Evolutionary conservation across 768 basidiomycete genomes (phyloP).

Genomic region (Leccinum subtestaceum): DNA sequence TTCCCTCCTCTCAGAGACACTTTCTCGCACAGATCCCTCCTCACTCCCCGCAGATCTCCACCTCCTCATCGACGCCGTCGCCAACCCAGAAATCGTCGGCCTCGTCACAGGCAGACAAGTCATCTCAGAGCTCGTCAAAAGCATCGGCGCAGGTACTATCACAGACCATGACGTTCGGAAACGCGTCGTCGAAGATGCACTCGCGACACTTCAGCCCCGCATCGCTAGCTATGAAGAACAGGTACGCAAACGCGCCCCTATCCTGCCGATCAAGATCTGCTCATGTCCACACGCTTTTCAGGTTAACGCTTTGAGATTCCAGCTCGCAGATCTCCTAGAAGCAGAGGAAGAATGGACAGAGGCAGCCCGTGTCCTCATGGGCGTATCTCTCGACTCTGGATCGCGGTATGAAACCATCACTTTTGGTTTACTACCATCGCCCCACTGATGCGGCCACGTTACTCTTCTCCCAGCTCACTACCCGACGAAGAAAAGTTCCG

Average conservation of each 20-base stretch:
- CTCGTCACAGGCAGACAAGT: conserved; percentile 89
- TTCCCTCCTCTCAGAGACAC: conserved; percentile 61
- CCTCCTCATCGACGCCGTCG: conserved; percentile 72
- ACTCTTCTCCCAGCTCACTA: conserved; percentile 42
- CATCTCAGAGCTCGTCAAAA: conserved; percentile 77
- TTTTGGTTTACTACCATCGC: not conserved
- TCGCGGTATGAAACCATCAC: conserved; percentile 55
- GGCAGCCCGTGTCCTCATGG: conserved; percentile 89
- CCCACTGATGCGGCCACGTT: not conserved
- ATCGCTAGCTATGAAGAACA: conserved; percentile 95
- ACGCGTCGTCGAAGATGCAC: conserved; percentile 71
- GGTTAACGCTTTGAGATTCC: conserved; percentile 81
- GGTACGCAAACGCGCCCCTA: conserved; percentile 41
- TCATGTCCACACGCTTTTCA: conserved; percentile 30
- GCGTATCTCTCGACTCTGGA: conserved; percentile 87
- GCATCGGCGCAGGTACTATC: conserved; percentile 55
- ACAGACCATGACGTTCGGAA: conserved; percentile 58
- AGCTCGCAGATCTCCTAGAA: conserved; percentile 90
- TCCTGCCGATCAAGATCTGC: not conserved
- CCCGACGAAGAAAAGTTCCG: conserved; percentile 84
- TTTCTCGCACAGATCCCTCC: conserved; percentile 49
- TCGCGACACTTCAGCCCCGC: conserved; percentile 68
- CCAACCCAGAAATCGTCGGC: conserved; percentile 77
- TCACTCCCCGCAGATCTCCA: conserved; percentile 57
- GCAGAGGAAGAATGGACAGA: conserved; percentile 90